Base-by-base conservation (phyloP, 768 basidiomycete genomes). In the Lactifluus volemus region DNA sequence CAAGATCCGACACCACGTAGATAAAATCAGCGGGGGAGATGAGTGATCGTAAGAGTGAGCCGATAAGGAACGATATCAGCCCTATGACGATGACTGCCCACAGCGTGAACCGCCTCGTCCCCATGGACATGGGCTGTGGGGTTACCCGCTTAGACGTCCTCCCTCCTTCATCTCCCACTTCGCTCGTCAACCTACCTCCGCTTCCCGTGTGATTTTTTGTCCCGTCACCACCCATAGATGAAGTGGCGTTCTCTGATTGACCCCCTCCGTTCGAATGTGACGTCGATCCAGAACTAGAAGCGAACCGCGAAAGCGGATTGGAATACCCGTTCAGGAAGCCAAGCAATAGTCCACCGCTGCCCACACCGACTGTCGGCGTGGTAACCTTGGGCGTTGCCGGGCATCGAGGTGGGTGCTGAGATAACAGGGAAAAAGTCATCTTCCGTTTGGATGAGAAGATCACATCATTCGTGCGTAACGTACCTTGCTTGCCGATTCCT, bases 21-120 rank as follows among this genome's bases (percentile, higher is more conserved):
- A 94, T 84, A 75, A 93, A 95, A 73, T 97, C 96, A 15, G 88
- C 90, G 48, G 96, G 91, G 6, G 87, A 89, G 42, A 98, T 76
- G 63, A 98, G 78, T 17, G 91, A 92, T 58, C 96, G 83, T 63
- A 97, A 75, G 58, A 98, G 76, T 30, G 92, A 95, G 59, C 96
- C 96, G 68, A 98, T 81, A 68, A 98, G 76, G 73, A 98, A 94
- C 30, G 89, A 87, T 67, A 97, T 89, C 64, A 98, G 72, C 42
- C 85, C 92, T 42, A 88, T 82, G 61, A 92, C 76, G 67, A 97
- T 68, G 60, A 96, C 73, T 45, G 84, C 85, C 49, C 77, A 75
- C 54, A 80, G 70, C 45, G 76, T 75, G 67, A 77, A 84, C 58
- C 56, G 67, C 57, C 67, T 58, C 49, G 50, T 55, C 51, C 29